Percentiles rank a stretch among this genome's conserved stretches.
Evolutionary conservation across 2,329 filamentous ascomycete species (phyloP).

Genomic region (Truncatella angustata): DNA sequence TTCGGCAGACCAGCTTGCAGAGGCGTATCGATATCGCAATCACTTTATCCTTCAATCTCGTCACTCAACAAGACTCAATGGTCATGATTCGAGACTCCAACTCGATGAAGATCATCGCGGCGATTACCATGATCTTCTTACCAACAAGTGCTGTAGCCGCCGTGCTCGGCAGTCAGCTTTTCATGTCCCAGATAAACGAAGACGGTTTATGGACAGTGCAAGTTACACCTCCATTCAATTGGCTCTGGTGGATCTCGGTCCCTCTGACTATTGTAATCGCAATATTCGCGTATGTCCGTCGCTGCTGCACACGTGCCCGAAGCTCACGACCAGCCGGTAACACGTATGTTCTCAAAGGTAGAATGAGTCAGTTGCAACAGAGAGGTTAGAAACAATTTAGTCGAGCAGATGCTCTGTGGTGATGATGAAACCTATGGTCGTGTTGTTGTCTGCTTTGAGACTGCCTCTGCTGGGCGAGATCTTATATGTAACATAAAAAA

Average conservation of each 20-base stretch:
- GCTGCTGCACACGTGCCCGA: too few species aligned
- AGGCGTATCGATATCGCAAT: background rate
- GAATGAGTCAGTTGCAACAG: too few species aligned
- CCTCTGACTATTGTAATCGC: background rate
- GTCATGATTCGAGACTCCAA: slow-evolving; percentile 19
- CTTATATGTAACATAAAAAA: too few species aligned
- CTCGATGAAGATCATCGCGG: slow-evolving; percentile 29
- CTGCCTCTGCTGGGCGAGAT: too few species aligned
- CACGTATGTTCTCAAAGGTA: too few species aligned
- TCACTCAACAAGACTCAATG: background rate
- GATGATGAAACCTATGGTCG: too few species aligned
- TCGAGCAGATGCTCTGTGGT: too few species aligned
- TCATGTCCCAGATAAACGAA: background rate
- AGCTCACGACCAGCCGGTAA: too few species aligned
- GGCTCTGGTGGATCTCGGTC: background rate
- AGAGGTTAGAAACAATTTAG: too few species aligned
- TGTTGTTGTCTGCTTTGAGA: too few species aligned
- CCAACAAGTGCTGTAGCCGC: slow-evolving; percentile 34
- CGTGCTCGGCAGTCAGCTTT: slow-evolving; percentile 21
- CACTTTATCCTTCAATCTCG: background rate
- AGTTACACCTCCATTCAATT: background rate
- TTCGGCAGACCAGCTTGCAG: too few species aligned
- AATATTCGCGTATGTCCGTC: background rate
- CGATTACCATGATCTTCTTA: slow-evolving; percentile 36
- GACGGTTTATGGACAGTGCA: background rate